These are phyloP conservation scores for Pseudogymnoascus sp. DNA, from an alignment of 2,329 filamentous ascomycete species.

Conservation along the genomic window DNA sequence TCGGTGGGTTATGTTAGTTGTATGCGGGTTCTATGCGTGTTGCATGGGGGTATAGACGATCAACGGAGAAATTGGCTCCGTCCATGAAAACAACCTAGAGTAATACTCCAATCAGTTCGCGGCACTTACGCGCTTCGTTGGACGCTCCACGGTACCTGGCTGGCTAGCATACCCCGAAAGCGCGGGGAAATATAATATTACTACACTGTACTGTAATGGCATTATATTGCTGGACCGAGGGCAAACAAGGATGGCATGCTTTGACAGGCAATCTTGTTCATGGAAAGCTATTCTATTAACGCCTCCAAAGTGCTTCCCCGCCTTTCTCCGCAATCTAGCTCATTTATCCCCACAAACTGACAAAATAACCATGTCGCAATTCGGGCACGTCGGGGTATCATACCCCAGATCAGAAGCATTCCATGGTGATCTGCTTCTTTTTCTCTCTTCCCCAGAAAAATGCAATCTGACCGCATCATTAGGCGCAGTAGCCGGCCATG, in stretches of 20 bases:
- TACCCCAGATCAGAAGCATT: not conserved
- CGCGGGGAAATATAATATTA: not conserved
- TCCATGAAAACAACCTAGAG: not conserved
- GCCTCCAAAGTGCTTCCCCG: slow-evolving; percentile 3
- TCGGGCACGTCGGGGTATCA: not conserved
- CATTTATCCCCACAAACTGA: not conserved
- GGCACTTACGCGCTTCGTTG: not conserved
- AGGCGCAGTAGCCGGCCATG: not conserved
- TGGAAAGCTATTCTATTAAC: not conserved
- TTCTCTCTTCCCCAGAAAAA: not conserved
- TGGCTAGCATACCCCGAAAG: not conserved
- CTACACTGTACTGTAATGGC: not conserved
- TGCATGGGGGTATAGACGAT: not conserved
- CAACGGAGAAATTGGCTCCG: not conserved
- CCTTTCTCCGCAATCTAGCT: not conserved
- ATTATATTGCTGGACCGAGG: not conserved
- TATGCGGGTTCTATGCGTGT: not conserved
- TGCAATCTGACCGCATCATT: not conserved
- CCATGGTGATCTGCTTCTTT: not conserved
- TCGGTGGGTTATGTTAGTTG: not conserved
- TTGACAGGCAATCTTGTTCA: not conserved
- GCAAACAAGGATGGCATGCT: not conserved
- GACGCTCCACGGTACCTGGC: not conserved
- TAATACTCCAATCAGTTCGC: not conserved
- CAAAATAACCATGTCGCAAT: not conserved